phyloP scores from a whole-genome alignment of 2,329 filamentous ascomycete genomes.

The Pseudocercospora eumusae region DNA sequence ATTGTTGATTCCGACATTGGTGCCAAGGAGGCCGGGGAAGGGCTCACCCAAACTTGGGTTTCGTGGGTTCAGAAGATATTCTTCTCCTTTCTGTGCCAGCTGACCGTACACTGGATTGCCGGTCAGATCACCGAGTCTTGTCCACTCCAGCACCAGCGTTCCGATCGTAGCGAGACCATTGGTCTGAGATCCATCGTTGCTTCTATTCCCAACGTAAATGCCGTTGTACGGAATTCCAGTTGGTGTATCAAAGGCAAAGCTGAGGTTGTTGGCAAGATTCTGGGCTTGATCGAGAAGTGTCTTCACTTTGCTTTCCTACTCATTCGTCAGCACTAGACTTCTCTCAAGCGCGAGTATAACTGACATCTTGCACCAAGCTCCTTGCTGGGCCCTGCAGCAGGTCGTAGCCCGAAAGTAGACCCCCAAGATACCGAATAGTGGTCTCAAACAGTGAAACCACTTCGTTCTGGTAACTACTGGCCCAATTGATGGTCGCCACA shows the following conservation, averaged over 20 bases:
- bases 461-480: constrained; percentile 66
- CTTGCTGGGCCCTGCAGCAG: constrained; percentile 67
- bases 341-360: not conserved
- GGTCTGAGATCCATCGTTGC: constrained; percentile 50
- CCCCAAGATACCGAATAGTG: constrained; percentile 83
- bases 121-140: constrained; percentile 72
- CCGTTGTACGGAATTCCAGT: constrained; percentile 73
- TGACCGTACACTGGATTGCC: constrained; percentile 66
- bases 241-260: constrained; percentile 74
- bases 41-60: constrained; percentile 65
- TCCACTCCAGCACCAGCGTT: constrained; percentile 82
- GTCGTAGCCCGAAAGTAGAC: constrained; percentile 74
- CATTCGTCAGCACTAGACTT: constrained; percentile 21
- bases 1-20: constrained; percentile 62
- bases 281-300: constrained; percentile 66
- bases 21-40: constrained; percentile 75
- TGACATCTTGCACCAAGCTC: constrained; percentile 17
- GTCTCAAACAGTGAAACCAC: constrained; percentile 82
- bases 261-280: constrained; percentile 69
- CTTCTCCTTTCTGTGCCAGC: constrained; percentile 64
- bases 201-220: constrained; percentile 58
- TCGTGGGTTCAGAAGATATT: constrained; percentile 65
- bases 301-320: constrained; percentile 51
- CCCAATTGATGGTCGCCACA: constrained; percentile 71
- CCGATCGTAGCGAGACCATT: constrained; percentile 77